phyloP scores from a whole-genome alignment of 2,329 filamentous ascomycete species.

The Sporothrix protearum region DNA sequence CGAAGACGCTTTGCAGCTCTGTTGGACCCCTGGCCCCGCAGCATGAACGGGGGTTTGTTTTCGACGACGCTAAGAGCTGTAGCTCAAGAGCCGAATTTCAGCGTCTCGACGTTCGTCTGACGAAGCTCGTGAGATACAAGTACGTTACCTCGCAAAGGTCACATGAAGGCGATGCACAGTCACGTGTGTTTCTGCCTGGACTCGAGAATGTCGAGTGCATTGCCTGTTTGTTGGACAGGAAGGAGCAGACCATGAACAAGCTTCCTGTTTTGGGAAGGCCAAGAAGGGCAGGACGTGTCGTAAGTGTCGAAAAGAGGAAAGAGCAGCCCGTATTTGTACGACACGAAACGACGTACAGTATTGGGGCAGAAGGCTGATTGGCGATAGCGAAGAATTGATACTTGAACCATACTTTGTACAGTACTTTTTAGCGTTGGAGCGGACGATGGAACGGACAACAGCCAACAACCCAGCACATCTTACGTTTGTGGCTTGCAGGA shows the following conservation, averaged over 20 bases:
- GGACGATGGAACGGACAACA: neutral
- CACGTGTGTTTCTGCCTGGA: neutral
- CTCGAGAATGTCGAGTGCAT: neutral
- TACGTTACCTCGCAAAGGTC: no score
- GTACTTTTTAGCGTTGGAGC: no score
- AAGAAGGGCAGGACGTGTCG: neutral
- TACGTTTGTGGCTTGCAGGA: conserved; percentile 1
- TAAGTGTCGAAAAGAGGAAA: neutral
- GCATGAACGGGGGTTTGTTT: neutral
- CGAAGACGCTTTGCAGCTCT: neutral
- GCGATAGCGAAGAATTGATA: neutral
- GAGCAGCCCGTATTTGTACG: neutral
- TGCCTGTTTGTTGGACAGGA: neutral
- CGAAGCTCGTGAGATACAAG: neutral
- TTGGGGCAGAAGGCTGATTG: neutral
- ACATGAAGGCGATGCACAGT: neutral
- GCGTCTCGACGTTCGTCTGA: neutral
- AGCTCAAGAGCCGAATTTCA: neutral
- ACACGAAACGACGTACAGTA: no score
- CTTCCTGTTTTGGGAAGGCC: neutral
- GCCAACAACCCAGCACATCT: neutral
- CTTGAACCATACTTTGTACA: no score
- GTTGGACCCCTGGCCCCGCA: neutral
- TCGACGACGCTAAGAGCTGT: neutral
- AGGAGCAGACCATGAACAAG: neutral